Evolutionary conservation across 768 basidiomycete species (phyloP).

Genomic region (Boletales sp.): DNA sequence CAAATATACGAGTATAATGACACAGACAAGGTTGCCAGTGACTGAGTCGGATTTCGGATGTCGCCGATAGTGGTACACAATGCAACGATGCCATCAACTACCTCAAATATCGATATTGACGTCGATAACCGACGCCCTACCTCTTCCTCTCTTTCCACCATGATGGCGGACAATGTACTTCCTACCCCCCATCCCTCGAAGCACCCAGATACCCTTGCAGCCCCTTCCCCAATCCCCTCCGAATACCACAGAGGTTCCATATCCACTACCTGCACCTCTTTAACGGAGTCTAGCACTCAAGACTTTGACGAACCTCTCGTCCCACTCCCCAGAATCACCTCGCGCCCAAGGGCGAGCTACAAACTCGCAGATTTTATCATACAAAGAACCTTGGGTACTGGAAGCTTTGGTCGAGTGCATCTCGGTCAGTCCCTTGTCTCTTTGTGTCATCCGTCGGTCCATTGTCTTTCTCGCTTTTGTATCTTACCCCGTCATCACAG

Average conservation of each 20-base stretch:
- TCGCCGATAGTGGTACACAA: slow-evolving; percentile 22
- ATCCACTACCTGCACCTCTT: slow-evolving; percentile 62
- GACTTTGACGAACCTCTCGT: slow-evolving; percentile 34
- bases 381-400: slow-evolving; percentile 84
- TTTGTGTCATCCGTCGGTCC: background rate
- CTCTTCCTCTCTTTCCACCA: slow-evolving; percentile 12
- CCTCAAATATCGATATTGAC: slow-evolving; percentile 6
- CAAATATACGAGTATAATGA: slow-evolving; percentile 16
- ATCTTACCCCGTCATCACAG: slow-evolving; percentile 36
- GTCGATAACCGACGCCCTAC: slow-evolving; percentile 8
- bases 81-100: slow-evolving; percentile 2
- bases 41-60: slow-evolving; percentile 13
- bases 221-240: slow-evolving; percentile 19
- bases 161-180: slow-evolving; percentile 18
- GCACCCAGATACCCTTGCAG: background rate
- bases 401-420: slow-evolving; percentile 97
- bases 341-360: slow-evolving; percentile 63
- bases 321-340: slow-evolving; percentile 33
- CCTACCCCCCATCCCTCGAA: slow-evolving; percentile 1
- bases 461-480: background rate
- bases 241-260: slow-evolving; percentile 63
- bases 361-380: slow-evolving; percentile 75
- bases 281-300: slow-evolving; percentile 46
- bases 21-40: slow-evolving; percentile 10
- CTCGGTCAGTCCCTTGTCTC: slow-evolving; percentile 48